phyloP scores from a whole-genome alignment of 495 filamentous ascomycete species.

The Chaetomium fimeti region DNA sequence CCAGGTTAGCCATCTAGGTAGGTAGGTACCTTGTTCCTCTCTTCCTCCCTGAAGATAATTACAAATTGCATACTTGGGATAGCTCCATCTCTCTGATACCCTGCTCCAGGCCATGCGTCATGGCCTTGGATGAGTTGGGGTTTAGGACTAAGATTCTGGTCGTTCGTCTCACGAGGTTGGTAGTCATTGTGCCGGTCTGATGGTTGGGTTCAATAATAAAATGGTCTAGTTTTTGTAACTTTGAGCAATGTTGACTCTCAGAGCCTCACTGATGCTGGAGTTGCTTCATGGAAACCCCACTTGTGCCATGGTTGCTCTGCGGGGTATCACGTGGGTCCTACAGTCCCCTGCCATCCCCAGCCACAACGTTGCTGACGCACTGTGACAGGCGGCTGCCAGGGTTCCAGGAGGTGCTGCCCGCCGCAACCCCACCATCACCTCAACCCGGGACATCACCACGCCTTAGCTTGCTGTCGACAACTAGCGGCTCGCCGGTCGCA shows the following conservation, averaged over 20 bases:
- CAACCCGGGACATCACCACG: constrained; percentile 20
- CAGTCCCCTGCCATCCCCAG: constrained; percentile 15
- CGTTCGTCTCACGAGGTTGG: constrained; percentile 31
- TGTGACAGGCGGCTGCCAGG: constrained; percentile 4
- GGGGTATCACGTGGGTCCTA: constrained; percentile 40
- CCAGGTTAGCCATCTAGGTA: neutral
- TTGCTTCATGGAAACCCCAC: neutral
- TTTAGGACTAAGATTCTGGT: constrained; percentile 77
- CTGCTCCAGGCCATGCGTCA: constrained; percentile 73
- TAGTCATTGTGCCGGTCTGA: constrained; percentile 30
- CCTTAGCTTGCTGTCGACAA: constrained; percentile 13
- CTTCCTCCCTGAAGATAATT: neutral
- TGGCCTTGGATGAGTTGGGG: constrained; percentile 79
- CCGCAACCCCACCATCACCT: constrained; percentile 34
- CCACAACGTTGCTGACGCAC: constrained; percentile 27
- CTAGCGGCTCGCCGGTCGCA: neutral
- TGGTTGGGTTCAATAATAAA: neutral
- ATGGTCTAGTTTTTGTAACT: neutral
- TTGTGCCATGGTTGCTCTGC: constrained; percentile 21
- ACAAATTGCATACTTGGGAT: constrained; percentile 39
- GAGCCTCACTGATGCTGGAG: neutral
- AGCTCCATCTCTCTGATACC: constrained; percentile 57
- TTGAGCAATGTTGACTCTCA: neutral
- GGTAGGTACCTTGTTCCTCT: no score
- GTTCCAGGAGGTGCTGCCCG: constrained; percentile 8